These are phyloP conservation scores for Solanum chilense DNA, from an alignment of 257 asterid species.

Conservation along the genomic window DNA sequence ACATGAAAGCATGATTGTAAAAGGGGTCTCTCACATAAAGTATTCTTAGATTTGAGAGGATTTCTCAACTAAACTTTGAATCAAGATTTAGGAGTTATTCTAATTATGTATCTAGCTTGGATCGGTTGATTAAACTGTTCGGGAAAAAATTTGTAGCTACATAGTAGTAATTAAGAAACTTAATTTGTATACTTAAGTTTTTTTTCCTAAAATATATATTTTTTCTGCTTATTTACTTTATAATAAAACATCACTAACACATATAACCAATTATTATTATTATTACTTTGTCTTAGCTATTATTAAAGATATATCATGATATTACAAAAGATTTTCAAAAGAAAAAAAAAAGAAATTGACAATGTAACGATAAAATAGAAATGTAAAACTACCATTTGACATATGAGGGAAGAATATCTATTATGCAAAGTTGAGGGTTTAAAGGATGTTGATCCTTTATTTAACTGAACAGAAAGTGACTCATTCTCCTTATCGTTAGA, in stretches of 20 bases:
- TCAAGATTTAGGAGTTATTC: too few species aligned
- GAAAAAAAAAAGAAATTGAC: background rate
- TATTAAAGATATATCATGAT: too few species aligned
- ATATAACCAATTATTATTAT: background rate
- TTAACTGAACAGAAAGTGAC: background rate
- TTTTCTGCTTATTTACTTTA: background rate
- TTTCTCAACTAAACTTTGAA: too few species aligned
- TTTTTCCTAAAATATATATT: background rate
- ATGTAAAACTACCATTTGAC: background rate
- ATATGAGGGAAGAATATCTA: background rate
- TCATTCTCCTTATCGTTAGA: background rate
- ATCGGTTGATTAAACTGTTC: too few species aligned
- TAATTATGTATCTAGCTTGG: too few species aligned
- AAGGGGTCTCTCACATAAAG: too few species aligned
- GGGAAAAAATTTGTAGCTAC: background rate
- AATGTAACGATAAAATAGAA: background rate
- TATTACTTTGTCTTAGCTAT: background rate
- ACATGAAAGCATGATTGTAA: too few species aligned
- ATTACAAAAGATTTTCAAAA: background rate
- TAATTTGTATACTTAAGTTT: too few species aligned
- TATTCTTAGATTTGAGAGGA: too few species aligned
- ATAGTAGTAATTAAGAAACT: too few species aligned
- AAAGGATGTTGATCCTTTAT: background rate
- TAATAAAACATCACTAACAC: background rate
- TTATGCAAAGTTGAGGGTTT: background rate